Evolutionary conservation across 495 filamentous ascomycete species (phyloP).

Genomic region (Neurospora intermedia): DNA sequence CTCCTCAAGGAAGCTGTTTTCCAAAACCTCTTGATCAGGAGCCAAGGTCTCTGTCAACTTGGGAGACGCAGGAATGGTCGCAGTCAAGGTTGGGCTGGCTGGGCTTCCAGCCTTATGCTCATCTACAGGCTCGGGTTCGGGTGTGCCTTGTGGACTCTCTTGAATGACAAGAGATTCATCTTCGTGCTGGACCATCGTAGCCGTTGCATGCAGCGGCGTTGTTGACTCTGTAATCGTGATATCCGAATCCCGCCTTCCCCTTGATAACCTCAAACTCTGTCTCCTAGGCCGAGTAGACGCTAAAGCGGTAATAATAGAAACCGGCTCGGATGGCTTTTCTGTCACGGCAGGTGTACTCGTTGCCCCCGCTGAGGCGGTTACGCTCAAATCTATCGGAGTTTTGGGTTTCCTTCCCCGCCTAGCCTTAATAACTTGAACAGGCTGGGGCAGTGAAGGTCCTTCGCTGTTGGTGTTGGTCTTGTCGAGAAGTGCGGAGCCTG

Average conservation of each 20-base stretch:
- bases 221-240: neutral
- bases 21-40: neutral
- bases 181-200: neutral
- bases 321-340: neutral
- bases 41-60: neutral
- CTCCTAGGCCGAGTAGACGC: neutral
- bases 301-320: neutral
- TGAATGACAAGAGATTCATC: neutral
- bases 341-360: neutral
- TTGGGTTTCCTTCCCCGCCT: neutral
- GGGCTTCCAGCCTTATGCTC: neutral
- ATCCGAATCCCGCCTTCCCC: neutral
- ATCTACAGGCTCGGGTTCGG: neutral
- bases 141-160: neutral
- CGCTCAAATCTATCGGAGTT: neutral
- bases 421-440: neutral
- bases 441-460: slow-evolving; percentile 15
- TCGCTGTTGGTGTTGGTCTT: neutral
- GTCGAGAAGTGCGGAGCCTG: neutral
- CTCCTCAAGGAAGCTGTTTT: neutral
- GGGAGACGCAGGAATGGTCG: neutral
- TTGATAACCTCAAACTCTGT: neutral
- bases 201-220: neutral
- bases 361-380: neutral
- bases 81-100: neutral